A percentile compares a stretch with the other conserved stretches of the same genome.
Conservation (phyloP, 805 yeast species). For the Teunomyces tritomae region DNA sequence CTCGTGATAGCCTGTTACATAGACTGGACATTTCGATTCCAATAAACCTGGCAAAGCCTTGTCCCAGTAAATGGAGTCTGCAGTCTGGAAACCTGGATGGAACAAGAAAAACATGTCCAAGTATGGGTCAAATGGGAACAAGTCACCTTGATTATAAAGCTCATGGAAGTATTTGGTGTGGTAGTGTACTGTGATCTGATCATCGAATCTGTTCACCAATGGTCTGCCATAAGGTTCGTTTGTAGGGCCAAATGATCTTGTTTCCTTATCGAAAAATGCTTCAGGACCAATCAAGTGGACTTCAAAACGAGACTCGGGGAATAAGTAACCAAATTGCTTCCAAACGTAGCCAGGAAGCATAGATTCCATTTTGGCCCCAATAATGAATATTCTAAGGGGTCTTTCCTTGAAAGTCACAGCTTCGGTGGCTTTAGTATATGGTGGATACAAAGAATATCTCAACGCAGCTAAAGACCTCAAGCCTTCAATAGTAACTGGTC, state of each 20-base stretch:
- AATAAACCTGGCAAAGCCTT: constrained; percentile 81
- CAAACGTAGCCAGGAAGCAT: constrained; percentile 93
- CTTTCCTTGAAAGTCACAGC: constrained; percentile 68
- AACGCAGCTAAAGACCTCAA: constrained; percentile 90
- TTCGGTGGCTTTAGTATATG: constrained; percentile 38
- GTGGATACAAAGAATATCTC: constrained; percentile 84
- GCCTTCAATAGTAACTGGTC: constrained; percentile 89
- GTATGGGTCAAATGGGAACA: constrained; percentile 97
- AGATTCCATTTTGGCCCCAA: constrained; percentile 92
- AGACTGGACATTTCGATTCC: constrained; percentile 91
- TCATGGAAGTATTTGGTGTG: constrained; percentile 93
- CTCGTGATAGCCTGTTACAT: constrained; percentile 85
- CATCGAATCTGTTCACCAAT: constrained; percentile 71
- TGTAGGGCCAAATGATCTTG: constrained; percentile 55
- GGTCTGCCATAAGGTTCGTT: constrained; percentile 56
- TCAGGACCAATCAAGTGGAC: constrained; percentile 95
- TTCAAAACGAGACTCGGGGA: constrained; percentile 81
- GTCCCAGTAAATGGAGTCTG: constrained; percentile 80
- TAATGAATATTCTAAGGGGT: constrained; percentile 82
- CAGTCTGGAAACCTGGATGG: constrained; percentile 92
- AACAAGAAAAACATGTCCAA: constrained; percentile 87
- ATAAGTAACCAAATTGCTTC: constrained; percentile 85
- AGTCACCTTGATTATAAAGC: constrained; percentile 86
- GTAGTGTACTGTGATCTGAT: constrained; percentile 67
- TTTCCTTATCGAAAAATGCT: constrained; percentile 68